Evolutionary conservation across 768 basidiomycete species (phyloP), one percentile per base, ranked within the genome.

Genomic region (Leccinum disarticulatum): DNA sequence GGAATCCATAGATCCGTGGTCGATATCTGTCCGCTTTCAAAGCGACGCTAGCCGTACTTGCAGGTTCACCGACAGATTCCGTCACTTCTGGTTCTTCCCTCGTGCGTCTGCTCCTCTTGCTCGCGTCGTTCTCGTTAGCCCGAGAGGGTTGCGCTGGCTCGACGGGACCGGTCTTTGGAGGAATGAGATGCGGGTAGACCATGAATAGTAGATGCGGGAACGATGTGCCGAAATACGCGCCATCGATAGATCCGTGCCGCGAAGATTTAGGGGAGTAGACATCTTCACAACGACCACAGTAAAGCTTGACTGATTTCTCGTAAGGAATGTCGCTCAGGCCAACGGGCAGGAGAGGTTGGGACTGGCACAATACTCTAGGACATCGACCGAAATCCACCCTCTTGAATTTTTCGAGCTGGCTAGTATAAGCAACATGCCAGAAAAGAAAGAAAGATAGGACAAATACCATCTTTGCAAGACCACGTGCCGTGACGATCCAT

Each of bases 341-440:
- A 63, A 98, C 93, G 15, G 97, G 97, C 33, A 98, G 90, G 63
- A 99, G 91, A 15, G 95, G 89, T 71, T 98, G 97, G 6, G 85
- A 83, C 71, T 93, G 90, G 79, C 97, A 98, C 66, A 96, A 84
- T 27, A 98, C 97, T 62, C 97, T 92, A 4, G 97, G 97, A 76
- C 97, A 99, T 51, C 97, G 91, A 28, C 97, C 96, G 68, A 99
- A 99, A 73, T 99, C 97, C 56, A 93, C 95, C 64, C 93, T 90
- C 75, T 95, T 97, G 81, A 96, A 98, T 77, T 99, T 99, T 66
- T 98, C 95, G 58, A 98, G 83, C 91, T 91, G 65, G 27, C 49
- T 30, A 15, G 30, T 31, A 27, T 66, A n/a, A 66, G 61, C 17
- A 17, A 54, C 13, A 25, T 15, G 9, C 30, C 19, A 25, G 4